Base-by-base conservation (phyloP, 208 protist species). In the Crithidia mellificae region DNA sequence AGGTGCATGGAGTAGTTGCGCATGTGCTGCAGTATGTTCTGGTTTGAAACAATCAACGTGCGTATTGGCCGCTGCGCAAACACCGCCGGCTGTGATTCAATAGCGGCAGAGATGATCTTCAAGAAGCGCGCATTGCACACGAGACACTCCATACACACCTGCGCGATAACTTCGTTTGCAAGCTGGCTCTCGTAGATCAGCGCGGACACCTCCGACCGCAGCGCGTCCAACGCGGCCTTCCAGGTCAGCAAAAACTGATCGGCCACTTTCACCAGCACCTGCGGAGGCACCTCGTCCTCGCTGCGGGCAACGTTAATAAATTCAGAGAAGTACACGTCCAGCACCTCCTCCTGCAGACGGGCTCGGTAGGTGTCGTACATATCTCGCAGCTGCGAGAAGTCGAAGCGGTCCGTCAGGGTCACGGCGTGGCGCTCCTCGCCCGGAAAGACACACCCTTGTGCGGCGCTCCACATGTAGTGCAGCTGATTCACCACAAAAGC, bases 11-110 rank as follows among this genome's bases (percentile, higher is more conserved):
- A 82, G 32, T 90, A 90, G 7, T 77, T 87, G 19, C 87, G 79
- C 83, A 95, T 90, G 75, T 95, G 83, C 51, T 89, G 84, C 25
- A 95, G 67, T 50, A 95, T 70, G 36, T 81, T 68, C 43, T 95
- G 86, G 65, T 95, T 92, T 11, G 83, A 87, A 15, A 92, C 81
- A 38, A 89, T 75, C 54, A 91, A 54, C 22, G 80, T 78, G 1
- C 83, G 73, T 41, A 90, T 32, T 0, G 84, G 62, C 15, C 79
- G 65, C 8, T 68, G 68, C 7, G 61, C 68, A 24, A 88, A 85
- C 19, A 22, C 61, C 6, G 72, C 54, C 4, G 63, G 44, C 24
- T 65, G 27, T 6, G 46, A 34, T 46, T 83, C 80, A 1, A 88
- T 38, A 1, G 72, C 72, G 14, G 38, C 47, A 2, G 83, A 72